Evolutionary conservation across 106 monocot species (phyloP), one percentile per base, ranked within the genome.

Genomic region (Hemerocallis citrina): DNA sequence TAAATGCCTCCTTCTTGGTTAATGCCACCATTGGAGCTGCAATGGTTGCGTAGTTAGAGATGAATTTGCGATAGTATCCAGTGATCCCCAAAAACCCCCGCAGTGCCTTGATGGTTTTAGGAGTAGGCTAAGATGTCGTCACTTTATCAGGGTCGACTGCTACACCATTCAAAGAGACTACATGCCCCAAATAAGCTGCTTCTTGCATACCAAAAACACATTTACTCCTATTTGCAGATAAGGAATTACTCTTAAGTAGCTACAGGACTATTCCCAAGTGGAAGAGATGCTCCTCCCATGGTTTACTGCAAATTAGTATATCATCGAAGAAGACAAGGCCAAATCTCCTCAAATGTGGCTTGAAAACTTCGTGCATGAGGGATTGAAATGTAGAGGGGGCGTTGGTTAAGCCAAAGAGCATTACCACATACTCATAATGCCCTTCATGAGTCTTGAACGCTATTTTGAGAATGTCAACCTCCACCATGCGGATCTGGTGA

Each of bases 281-380:
- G 7, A 34, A 3, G 11, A 55, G 0, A 55, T 55, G 55, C 4
- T 9, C 10, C 10, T 55, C 55, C 3, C 55, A 55, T 12, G 23
- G 9, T 8, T 12, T 25, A n/a, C 30, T 55, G 29, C 5, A 55
- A 0, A 55, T 24, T 17, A 55, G 55, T 5, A 55, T 5, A 24
- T 55, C 30, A 24, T 55, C 55, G n/a, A 55, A 55, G 55, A 55
- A 55, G n/a, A 55, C 30, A 8, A 55, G 21, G 21, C 21, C 28
- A 24, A 55, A 55, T 31, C 20, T 17, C 4, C 55, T 17, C 5
- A 55, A 15, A 31, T 55, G 55, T 16, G 24, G 28, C 4, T 24
- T 9, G 55, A 55, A 55, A 28, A 55, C n/a, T 7, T 29, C 3
- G 21, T 55, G 21, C 55, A 55, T 55, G 3, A 30, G 9, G n/a